These are phyloP conservation scores for Apiospora rasikravindrae DNA, from an alignment of 2,329 filamentous ascomycete species.

Conservation along the genomic window DNA sequence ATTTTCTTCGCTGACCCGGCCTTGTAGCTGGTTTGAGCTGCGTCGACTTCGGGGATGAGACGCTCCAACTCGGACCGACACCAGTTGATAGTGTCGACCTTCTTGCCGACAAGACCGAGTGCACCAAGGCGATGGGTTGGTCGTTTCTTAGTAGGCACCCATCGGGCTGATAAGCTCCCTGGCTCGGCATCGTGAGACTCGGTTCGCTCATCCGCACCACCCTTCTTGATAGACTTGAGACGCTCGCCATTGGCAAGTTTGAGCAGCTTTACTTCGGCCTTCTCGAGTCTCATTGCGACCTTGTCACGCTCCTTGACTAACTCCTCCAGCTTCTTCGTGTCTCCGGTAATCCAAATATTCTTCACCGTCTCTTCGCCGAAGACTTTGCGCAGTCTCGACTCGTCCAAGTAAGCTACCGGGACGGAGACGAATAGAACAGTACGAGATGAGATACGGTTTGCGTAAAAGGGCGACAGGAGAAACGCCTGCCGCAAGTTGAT, in stretches of 20 bases:
- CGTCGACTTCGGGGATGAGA: slow-evolving; percentile 73
- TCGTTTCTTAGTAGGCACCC: slow-evolving; percentile 74
- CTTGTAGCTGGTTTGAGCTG: slow-evolving; percentile 70
- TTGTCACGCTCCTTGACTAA: slow-evolving; percentile 82
- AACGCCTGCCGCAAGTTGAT: slow-evolving; percentile 94
- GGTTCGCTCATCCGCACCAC: slow-evolving; percentile 48
- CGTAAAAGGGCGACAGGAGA: slow-evolving; percentile 81
- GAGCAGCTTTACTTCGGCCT: slow-evolving; percentile 85
- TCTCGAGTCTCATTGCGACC: slow-evolving; percentile 81
- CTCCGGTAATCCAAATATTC: slow-evolving; percentile 82
- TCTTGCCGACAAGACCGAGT: slow-evolving; percentile 75
- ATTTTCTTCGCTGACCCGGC: slow-evolving; percentile 68
- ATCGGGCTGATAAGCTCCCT: slow-evolving; percentile 73
- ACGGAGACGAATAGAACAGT: slow-evolving; percentile 91
- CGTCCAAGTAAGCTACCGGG: slow-evolving; percentile 76
- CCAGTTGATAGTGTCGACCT: slow-evolving; percentile 95
- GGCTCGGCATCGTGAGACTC: slow-evolving; percentile 68
- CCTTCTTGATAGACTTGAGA: slow-evolving; percentile 70
- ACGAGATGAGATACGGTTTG: slow-evolving; percentile 84
- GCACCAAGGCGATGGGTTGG: slow-evolving; percentile 76
- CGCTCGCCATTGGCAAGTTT: slow-evolving; percentile 76
- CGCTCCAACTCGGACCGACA: slow-evolving; percentile 78
- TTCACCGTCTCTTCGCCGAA: slow-evolving; percentile 79
- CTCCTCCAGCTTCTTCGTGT: slow-evolving; percentile 78
- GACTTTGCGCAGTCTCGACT: slow-evolving; percentile 76